Percentiles rank a stretch among this genome's conserved stretches.
Evolutionary conservation across 2,329 filamentous ascomycete species (phyloP).

Genomic region (Fusarium luffae): DNA sequence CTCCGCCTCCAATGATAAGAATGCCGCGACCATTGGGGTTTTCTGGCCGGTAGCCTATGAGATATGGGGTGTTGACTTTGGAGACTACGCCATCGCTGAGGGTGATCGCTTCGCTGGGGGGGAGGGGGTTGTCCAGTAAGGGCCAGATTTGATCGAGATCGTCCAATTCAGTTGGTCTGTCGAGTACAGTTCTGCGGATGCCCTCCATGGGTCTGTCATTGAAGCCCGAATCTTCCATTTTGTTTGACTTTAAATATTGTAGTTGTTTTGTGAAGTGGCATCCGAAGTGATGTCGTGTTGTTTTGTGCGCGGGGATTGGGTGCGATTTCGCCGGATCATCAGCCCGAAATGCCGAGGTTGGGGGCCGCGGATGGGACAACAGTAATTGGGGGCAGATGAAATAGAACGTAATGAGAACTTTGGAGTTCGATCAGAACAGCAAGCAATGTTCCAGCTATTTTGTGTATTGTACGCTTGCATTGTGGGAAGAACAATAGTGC

Average conservation of each 20-base stretch:
- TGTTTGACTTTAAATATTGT: neutral
- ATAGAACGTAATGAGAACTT: too few species aligned
- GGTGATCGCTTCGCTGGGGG: slow-evolving; percentile 33
- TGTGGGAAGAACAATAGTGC: too few species aligned
- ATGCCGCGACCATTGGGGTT: slow-evolving; percentile 35
- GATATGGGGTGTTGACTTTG: slow-evolving; percentile 25
- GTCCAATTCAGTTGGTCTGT: neutral
- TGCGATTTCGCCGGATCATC: slow-evolving; percentile 32
- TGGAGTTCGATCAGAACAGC: accelerated
- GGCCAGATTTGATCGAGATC: slow-evolving; percentile 31
- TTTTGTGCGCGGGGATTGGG: slow-evolving; percentile 9
- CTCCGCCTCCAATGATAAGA: slow-evolving; percentile 35
- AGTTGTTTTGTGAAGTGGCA: too few species aligned
- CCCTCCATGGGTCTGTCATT: neutral
- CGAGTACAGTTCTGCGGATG: accelerated
- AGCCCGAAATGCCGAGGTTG: slow-evolving; percentile 29
- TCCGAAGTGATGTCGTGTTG: accelerated
- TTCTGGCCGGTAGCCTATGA: slow-evolving; percentile 34
- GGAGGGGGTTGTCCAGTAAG: slow-evolving; percentile 12
- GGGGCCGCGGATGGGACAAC: neutral
- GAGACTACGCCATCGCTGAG: slow-evolving; percentile 35
- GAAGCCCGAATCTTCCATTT: neutral
- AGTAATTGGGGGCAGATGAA: neutral
- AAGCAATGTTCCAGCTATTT: neutral
- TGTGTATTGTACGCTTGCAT: neutral